These are phyloP conservation scores for Pseudogymnoascus verrucosus DNA, from an alignment of 2,329 filamentous ascomycete genomes.

Conservation along the genomic window DNA sequence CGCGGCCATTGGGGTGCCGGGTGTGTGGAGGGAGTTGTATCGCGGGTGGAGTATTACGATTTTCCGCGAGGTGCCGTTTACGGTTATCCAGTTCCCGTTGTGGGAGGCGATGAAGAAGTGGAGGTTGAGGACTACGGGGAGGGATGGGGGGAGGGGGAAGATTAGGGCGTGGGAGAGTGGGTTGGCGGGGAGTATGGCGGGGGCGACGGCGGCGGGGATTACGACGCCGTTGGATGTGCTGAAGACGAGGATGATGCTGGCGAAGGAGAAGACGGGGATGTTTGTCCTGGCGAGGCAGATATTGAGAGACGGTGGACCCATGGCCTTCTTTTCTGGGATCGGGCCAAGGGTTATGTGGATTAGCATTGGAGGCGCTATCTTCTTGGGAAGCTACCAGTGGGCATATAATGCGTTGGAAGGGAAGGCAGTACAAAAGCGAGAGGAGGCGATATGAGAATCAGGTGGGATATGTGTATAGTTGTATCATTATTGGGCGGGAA, in stretches of 20 bases:
- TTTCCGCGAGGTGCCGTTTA: conserved; percentile 93
- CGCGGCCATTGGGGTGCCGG: conserved; percentile 34
- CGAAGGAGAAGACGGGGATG: conserved; percentile 56
- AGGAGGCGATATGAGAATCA: not conserved
- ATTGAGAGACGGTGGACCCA: conserved; percentile 52
- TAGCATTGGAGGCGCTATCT: conserved; percentile 86
- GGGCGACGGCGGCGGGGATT: conserved; percentile 74
- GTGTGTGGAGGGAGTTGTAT: conserved; percentile 79
- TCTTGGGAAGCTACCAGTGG: conserved; percentile 89
- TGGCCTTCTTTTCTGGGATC: conserved; percentile 66
- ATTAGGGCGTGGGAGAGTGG: conserved; percentile 72
- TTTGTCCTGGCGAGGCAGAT: conserved; percentile 56
- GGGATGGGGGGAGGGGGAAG: conserved; percentile 28
- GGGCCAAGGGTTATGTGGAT: conserved; percentile 91
- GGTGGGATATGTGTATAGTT: not conserved
- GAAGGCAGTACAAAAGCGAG: conserved; percentile 10
- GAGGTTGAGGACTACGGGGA: conserved; percentile 39
- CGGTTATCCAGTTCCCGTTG: conserved; percentile 91
- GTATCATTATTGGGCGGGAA: conserved; percentile 8
- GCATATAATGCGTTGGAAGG: conserved; percentile 65
- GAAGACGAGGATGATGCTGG: conserved; percentile 95
- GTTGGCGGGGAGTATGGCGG: conserved; percentile 73
- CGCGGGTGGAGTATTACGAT: conserved; percentile 88
- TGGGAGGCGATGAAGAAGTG: conserved; percentile 89
- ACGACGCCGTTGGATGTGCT: conserved; percentile 94